phyloP scores from a whole-genome alignment of 2,329 filamentous ascomycete species.

The Chaetomium sp. region DNA sequence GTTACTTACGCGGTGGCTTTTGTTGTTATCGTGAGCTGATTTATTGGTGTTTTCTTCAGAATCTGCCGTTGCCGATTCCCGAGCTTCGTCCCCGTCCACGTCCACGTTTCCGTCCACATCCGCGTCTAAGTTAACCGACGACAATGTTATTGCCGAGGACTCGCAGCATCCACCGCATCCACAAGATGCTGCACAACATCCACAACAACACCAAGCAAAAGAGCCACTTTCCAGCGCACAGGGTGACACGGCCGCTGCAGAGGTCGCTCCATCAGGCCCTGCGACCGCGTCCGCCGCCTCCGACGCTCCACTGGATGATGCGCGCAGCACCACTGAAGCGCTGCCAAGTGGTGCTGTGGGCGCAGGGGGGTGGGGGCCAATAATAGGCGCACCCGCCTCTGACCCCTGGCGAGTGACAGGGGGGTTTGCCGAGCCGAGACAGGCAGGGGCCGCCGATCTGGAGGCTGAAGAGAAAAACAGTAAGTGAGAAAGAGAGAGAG shows the following conservation, averaged over 20 bases:
- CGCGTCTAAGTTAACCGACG: slow-evolving; percentile 1
- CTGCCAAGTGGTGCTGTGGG: slow-evolving; percentile 19
- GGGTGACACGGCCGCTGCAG: slow-evolving; percentile 1
- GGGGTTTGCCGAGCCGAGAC: too few relatives aligned
- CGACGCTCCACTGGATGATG: slow-evolving; percentile 11
- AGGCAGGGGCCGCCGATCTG: slow-evolving; percentile 11
- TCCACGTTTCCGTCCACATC: too few relatives aligned
- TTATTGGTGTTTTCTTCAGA: too few relatives aligned
- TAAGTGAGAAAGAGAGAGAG: not conserved
- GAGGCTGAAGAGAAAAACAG: slow-evolving; percentile 35
- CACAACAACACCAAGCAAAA: slow-evolving; percentile 4
- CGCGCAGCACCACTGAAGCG: slow-evolving; percentile 18
- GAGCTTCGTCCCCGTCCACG: too few relatives aligned
- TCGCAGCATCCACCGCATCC: slow-evolving; percentile 3
- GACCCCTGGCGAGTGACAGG: not conserved
- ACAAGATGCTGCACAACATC: too few relatives aligned
- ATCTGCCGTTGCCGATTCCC: too few relatives aligned
- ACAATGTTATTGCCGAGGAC: slow-evolving; percentile 9
- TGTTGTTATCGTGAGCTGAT: too few relatives aligned
- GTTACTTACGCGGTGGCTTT: too few relatives aligned
- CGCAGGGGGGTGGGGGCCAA: slow-evolving; percentile 14
- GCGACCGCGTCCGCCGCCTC: not conserved
- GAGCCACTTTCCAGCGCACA: slow-evolving; percentile 7
- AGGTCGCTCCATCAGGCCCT: not conserved
- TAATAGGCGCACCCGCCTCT: slow-evolving; percentile 9